These are phyloP conservation scores for Bacterosira constricta DNA, from an alignment of 108 stramenopile species.

Conservation along the genomic window DNA sequence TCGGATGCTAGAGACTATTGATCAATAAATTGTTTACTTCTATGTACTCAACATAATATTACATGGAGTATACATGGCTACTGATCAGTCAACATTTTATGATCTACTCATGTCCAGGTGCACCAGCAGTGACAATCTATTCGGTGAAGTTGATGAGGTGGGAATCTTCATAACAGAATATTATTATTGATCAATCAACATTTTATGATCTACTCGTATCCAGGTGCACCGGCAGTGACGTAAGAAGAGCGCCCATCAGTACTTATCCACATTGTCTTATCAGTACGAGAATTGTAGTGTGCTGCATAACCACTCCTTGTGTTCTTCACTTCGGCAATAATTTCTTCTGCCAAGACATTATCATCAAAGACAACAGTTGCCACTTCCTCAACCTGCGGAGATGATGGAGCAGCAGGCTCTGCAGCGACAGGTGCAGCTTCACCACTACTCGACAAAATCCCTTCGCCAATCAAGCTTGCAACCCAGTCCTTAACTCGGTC, in stretches of 20 bases:
- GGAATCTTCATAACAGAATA: no score
- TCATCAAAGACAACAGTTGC: conserved; percentile 28
- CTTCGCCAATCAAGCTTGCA: conserved; percentile 69
- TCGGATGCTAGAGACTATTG: no score
- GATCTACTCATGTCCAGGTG: no score
- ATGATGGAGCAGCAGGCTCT: background rate
- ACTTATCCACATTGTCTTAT: conserved; percentile 80
- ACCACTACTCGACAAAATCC: conserved; percentile 60
- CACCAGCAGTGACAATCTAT: no score
- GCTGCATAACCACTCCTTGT: conserved; percentile 52
- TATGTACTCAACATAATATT: no score
- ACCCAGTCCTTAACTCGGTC: conserved; percentile 82
- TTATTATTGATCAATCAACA: background rate
- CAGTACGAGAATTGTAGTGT: conserved; percentile 66
- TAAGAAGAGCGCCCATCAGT: conserved; percentile 56
- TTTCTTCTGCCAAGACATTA: conserved; percentile 38
- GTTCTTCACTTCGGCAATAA: conserved; percentile 19
- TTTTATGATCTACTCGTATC: conserved; percentile 4
- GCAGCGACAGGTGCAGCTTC: conserved; percentile 12
- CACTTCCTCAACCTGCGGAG: conserved; percentile 5
- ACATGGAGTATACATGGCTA: no score
- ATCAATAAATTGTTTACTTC: no score
- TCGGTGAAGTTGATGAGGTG: background rate
- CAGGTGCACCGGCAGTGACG: conserved; percentile 30
- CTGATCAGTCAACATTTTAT: no score